These are phyloP conservation scores for Pythium dissimile DNA, from an alignment of 352 stramenopile species.

Conservation along the genomic window DNA sequence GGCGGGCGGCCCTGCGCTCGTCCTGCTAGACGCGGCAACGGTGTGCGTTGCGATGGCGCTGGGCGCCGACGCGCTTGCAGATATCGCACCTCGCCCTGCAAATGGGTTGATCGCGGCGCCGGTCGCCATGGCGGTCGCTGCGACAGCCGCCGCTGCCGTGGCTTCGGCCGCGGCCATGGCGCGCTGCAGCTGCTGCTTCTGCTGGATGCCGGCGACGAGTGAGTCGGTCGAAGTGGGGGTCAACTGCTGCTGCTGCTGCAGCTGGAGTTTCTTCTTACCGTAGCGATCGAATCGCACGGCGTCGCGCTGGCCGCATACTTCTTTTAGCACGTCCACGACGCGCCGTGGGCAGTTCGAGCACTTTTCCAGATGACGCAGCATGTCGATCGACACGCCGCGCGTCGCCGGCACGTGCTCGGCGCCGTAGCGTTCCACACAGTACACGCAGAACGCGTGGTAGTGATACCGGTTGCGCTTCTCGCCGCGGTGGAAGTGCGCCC, in stretches of 20 bases:
- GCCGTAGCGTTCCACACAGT: slow-evolving; percentile 65
- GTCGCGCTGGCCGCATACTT: slow-evolving; percentile 50
- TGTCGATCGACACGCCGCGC: slow-evolving; percentile 75
- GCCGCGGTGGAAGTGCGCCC: slow-evolving; percentile 79
- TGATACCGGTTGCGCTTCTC: slow-evolving; percentile 86
- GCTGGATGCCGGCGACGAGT: neutral
- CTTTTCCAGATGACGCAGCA: slow-evolving; percentile 77
- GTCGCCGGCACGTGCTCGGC: slow-evolving; percentile 53
- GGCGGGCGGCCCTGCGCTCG: neutral
- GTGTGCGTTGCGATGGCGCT: no score
- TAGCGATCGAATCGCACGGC: slow-evolving; percentile 35
- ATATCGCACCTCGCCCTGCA: neutral
- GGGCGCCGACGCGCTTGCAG: neutral
- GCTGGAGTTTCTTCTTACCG: slow-evolving; percentile 28
- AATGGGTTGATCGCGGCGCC: neutral
- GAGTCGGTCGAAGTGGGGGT: no score
- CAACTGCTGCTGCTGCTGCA: slow-evolving; percentile 9
- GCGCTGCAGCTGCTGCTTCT: neutral
- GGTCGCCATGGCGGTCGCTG: neutral
- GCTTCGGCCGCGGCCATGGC: neutral
- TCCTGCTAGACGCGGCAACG: neutral
- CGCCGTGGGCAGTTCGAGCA: slow-evolving; percentile 65
- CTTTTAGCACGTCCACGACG: slow-evolving; percentile 58
- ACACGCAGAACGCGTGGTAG: slow-evolving; percentile 81
- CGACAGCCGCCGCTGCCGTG: neutral